Evolutionary conservation across 2,329 filamentous ascomycete genomes (phyloP), one percentile per base, ranked within the genome.

Genomic region (Colletotrichum sp.): DNA sequence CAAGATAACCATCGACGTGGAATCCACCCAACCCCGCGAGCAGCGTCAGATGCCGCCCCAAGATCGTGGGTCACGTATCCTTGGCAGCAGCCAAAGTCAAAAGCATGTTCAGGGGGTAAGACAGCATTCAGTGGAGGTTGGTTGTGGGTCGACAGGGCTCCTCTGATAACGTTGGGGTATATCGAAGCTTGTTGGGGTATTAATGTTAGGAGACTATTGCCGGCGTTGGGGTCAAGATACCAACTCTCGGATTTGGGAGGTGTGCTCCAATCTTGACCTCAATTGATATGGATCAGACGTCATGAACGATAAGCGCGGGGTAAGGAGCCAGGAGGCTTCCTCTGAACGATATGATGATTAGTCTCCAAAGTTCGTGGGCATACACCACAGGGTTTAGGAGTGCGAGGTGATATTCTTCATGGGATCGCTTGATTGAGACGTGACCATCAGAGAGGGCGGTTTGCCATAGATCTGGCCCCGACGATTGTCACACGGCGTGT

Each of bases 81-180:
- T 64, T 52, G 26, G 43, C 70, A 24, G 24, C 39, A 61, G 43
- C 64, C 39, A 73, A 75, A 68, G 70, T 68, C 39, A 65, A 73
- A 64, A 59, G 43, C 39, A 7, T 26, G 28, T 64, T 48, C 64
- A 68, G 70, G 63, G 63, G 55, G 28, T 28, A 12, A 21, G 60
- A 24, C 24, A 28, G 59, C 59, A 12, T 52, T 72, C 16, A 63
- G 59, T 64, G 73, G 73, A 57, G 59, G 39, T 52, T 28, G 43
- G 36, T 52, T 43, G 18, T 68, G 59, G 60, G 21, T 21, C 30
- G 30, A 34, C 16, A 66, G 32, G 68, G 59, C 26, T 68, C 16
- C 14, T 12, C n/a, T 61, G 68, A 75, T 72, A 75, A 77, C 68
- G 64, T 77, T 77, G 75, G 75, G 30, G 75, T 75, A 71, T 68